Evolutionary conservation across 2,329 filamentous ascomycete species (phyloP).

Genomic region (Scytalidium sp.): DNA sequence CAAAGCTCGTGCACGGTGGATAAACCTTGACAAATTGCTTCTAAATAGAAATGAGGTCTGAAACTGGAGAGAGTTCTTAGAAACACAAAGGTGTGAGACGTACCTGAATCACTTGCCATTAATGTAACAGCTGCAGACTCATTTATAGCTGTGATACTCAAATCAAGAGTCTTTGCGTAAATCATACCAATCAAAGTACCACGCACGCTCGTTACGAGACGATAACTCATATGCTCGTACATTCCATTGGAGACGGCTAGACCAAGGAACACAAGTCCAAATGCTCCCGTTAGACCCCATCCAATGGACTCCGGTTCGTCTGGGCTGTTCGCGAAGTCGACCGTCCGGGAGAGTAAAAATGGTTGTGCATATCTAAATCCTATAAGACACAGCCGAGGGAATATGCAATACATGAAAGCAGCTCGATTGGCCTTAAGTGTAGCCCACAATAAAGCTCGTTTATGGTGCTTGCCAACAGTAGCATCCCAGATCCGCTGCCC

Average conservation of each 20-base stretch:
- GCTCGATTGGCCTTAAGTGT: constrained; percentile 15
- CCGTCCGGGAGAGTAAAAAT: constrained; percentile 19
- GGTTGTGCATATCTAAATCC: constrained; percentile 24
- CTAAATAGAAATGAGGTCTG: constrained; percentile 7
- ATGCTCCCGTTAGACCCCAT: constrained; percentile 28
- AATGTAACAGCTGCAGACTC: constrained; percentile 25
- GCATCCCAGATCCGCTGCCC: constrained; percentile 13
- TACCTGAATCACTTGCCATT: constrained; percentile 28
- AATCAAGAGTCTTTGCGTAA: constrained; percentile 24
- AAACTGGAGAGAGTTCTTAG: constrained; percentile 2
- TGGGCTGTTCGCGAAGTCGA: constrained; percentile 15
- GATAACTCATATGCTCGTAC: constrained; percentile 22
- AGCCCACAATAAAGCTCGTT: constrained; percentile 16
- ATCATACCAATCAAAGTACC: constrained; percentile 23
- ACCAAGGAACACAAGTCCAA: constrained; percentile 26
- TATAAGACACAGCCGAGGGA: constrained; percentile 19
- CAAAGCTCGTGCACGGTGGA: constrained; percentile 27
- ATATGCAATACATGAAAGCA: constrained; percentile 12
- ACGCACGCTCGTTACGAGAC: constrained; percentile 20
- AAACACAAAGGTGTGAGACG: not conserved
- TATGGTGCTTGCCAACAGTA: constrained; percentile 3
- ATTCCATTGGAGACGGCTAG: constrained; percentile 17
- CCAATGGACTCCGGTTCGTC: constrained; percentile 20
- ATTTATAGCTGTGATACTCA: constrained; percentile 20
- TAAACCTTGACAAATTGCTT: constrained; percentile 25